These are phyloP conservation scores for Exidia glandulosa DNA, from an alignment of 768 basidiomycete species.

Conservation along the genomic window DNA sequence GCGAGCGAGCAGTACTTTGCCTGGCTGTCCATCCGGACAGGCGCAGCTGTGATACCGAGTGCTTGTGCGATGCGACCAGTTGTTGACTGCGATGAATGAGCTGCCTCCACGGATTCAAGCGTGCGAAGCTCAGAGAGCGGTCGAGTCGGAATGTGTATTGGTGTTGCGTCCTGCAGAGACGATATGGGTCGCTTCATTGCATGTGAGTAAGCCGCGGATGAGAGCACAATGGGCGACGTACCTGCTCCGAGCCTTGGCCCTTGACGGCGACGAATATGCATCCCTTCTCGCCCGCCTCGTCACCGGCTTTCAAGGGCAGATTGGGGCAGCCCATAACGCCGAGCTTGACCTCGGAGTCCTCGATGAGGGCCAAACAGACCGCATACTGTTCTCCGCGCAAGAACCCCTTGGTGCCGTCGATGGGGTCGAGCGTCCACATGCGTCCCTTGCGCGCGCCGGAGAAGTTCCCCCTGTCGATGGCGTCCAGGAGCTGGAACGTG, in stretches of 20 bases:
- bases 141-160: constrained; percentile 43
- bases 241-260: constrained; percentile 76
- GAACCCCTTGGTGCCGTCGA: constrained; percentile 93
- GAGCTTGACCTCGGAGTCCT: constrained; percentile 66
- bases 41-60: constrained; percentile 52
- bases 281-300: constrained; percentile 54
- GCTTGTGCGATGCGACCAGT: constrained; percentile 60
- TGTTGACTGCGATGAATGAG: constrained; percentile 83
- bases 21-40: constrained; percentile 88
- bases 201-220: not conserved
- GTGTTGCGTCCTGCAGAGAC: constrained; percentile 30
- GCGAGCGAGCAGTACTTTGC: constrained; percentile 87
- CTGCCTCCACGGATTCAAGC: constrained; percentile 87
- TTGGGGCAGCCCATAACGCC: constrained; percentile 93
- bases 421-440: constrained; percentile 82
- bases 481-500: constrained; percentile 55
- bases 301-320: constrained; percentile 44
- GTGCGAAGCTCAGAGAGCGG: constrained; percentile 44
- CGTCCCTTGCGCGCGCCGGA: constrained; percentile 63
- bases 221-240: constrained; percentile 14
- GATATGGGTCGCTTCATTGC: constrained; percentile 39
- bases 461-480: constrained; percentile 76
- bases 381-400: constrained; percentile 88
- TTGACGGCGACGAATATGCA: constrained; percentile 80
- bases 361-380: constrained; percentile 77